phyloP scores from a whole-genome alignment of 2,329 filamentous ascomycete species.

The Samsoniella hepiali region DNA sequence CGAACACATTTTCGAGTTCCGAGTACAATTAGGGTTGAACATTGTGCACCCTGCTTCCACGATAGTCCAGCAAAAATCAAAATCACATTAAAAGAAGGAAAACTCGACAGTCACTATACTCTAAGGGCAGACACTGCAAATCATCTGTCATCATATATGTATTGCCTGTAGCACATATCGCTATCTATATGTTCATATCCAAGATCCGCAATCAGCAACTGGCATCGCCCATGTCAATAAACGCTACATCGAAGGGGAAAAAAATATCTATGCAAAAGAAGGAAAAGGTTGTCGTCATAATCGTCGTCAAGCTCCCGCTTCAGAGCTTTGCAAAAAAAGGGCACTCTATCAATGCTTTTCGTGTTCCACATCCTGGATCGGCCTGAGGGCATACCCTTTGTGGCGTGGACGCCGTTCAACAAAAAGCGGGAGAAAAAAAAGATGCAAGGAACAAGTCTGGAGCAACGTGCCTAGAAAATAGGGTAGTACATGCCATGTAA shows the following conservation, averaged over 20 bases:
- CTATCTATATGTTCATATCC: constrained; percentile 1
- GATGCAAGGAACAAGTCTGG: not conserved
- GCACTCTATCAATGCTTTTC: not conserved
- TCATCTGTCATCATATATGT: not conserved
- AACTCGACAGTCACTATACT: too few relatives aligned
- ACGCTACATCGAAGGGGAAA: not conserved
- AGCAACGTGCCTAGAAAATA: not conserved
- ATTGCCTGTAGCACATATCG: not conserved
- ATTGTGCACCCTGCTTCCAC: too few relatives aligned
- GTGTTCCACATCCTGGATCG: not conserved
- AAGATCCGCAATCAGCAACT: not conserved
- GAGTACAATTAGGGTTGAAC: too few relatives aligned
- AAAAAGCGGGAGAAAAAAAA: not conserved
- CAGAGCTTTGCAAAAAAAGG: not conserved
- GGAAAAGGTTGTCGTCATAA: not conserved
- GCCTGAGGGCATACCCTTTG: not conserved
- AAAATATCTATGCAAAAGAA: constrained; percentile 4
- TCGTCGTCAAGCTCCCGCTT: not conserved
- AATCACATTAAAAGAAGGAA: not conserved
- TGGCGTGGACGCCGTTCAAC: not conserved
- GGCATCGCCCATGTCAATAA: not conserved
- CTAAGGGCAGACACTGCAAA: not conserved
- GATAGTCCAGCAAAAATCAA: too few relatives aligned
- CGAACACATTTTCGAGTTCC: too few relatives aligned
- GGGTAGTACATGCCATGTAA: not conserved